A percentile compares a stretch with the other conserved stretches of the same genome.
These are phyloP conservation scores for Arthrobotrys sinensis DNA, from an alignment of 2,329 filamentous ascomycete genomes.

Conservation along the genomic window DNA sequence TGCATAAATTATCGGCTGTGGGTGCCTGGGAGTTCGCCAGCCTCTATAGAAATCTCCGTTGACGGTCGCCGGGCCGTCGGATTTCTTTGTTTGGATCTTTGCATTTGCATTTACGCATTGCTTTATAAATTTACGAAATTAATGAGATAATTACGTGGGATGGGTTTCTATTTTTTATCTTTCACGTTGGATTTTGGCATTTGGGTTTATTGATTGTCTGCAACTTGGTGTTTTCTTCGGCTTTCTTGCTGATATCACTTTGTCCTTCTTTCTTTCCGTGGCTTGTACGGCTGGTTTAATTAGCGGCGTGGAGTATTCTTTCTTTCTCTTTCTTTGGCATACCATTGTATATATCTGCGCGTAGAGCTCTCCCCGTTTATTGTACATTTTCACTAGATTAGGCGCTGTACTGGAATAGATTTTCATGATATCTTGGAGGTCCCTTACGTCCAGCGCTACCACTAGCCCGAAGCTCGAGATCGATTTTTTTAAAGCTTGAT, in stretches of 20 bases:
- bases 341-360: neutral
- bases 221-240: neutral
- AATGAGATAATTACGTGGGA: conserved; percentile 10
- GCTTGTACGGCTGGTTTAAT: neutral
- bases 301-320: neutral
- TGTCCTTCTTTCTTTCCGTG: neutral
- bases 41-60: neutral
- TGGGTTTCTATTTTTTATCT: neutral
- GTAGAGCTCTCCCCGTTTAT: too few relatives aligned
- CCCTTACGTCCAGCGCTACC: too few relatives aligned
- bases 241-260: neutral
- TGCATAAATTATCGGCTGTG: too few relatives aligned
- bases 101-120: too few relatives aligned
- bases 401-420: too few relatives aligned
- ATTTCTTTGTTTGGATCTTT: too few relatives aligned
- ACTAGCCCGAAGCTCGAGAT: too few relatives aligned
- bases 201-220: neutral
- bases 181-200: neutral
- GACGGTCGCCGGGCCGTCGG: neutral
- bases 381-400: too few relatives aligned
- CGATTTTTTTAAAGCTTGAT: too few relatives aligned
- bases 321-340: neutral
- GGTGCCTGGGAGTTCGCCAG: neutral
- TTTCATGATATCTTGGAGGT: too few relatives aligned
- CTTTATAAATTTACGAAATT: neutral